Evolutionary conservation across 1,284 basidiomycete genomes (phyloP).

Genomic region (Stereum hirsutum): DNA sequence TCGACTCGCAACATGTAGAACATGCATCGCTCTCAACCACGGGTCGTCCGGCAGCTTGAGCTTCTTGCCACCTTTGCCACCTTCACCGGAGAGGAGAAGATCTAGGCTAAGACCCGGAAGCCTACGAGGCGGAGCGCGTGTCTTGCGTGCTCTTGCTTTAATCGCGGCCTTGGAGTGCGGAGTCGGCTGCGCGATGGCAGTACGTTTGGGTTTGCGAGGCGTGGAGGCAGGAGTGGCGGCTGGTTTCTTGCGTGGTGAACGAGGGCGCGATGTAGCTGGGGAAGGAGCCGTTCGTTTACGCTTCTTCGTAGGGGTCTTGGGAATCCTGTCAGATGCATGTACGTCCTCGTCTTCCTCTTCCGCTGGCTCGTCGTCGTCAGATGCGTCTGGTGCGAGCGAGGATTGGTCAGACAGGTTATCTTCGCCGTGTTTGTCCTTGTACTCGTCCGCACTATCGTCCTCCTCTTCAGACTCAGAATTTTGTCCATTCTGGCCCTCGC

Average conservation of each 20-base stretch:
- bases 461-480: slow-evolving; percentile 6
- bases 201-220: slow-evolving; percentile 18
- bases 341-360: slow-evolving; percentile 9
- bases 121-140: slow-evolving; percentile 24
- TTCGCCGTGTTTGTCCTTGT: slow-evolving; percentile 6
- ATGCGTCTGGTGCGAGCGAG: too few relatives aligned
- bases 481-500: not conserved
- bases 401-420: not conserved
- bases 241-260: slow-evolving; percentile 15
- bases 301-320: slow-evolving; percentile 16
- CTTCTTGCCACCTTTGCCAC: too few relatives aligned
- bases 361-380: slow-evolving; percentile 6
- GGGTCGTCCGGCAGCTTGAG: slow-evolving; percentile 57
- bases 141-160: slow-evolving; percentile 26
- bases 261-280: slow-evolving; percentile 15
- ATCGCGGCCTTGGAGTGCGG: slow-evolving; percentile 61
- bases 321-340: slow-evolving; percentile 1
- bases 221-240: slow-evolving; percentile 12
- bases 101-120: slow-evolving; percentile 24
- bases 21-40: slow-evolving; percentile 79
- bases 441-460: slow-evolving; percentile 12
- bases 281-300: slow-evolving; percentile 16
- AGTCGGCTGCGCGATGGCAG: slow-evolving; percentile 41
- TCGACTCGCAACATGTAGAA: slow-evolving; percentile 89
- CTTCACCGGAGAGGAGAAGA: too few relatives aligned